Conservation (phyloP, 106 monocot genomes). For the Narthecium ossifragum region DNA sequence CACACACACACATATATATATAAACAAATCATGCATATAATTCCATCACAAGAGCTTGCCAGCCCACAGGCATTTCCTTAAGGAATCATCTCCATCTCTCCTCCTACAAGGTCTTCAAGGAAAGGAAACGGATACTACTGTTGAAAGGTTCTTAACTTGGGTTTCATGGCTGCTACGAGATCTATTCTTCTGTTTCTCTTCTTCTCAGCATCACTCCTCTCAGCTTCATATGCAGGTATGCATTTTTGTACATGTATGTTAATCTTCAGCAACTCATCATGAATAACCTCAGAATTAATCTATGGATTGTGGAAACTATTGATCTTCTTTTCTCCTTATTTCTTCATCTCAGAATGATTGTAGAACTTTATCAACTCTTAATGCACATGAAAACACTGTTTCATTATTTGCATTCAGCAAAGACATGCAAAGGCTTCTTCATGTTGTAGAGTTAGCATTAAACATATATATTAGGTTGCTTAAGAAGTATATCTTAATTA, state of each 20-base stretch:
- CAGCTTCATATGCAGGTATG: conserved; percentile 24
- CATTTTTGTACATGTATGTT: background rate
- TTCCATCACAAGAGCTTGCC: background rate
- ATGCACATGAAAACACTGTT: background rate
- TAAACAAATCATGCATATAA: conserved; percentile 1
- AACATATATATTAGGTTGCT: no score
- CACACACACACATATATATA: background rate
- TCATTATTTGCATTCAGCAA: background rate
- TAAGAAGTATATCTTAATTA: no score
- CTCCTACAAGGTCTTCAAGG: background rate
- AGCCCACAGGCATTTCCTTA: background rate
- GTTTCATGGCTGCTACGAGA: conserved; percentile 3
- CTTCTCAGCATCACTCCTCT: conserved; percentile 7
- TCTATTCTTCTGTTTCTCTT: conserved; percentile 19
- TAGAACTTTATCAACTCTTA: background rate
- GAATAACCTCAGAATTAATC: background rate
- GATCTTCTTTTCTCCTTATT: no score
- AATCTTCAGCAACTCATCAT: background rate
- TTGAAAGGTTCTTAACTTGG: background rate
- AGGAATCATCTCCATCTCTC: background rate
- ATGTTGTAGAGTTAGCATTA: no score
- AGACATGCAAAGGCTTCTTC: no score
- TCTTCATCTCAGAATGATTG: no score
- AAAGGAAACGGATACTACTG: background rate
- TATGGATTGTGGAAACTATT: no score